These are phyloP conservation scores for Talaromyces sp. DNA, from an alignment of 2,329 filamentous ascomycete species.

Conservation along the genomic window DNA sequence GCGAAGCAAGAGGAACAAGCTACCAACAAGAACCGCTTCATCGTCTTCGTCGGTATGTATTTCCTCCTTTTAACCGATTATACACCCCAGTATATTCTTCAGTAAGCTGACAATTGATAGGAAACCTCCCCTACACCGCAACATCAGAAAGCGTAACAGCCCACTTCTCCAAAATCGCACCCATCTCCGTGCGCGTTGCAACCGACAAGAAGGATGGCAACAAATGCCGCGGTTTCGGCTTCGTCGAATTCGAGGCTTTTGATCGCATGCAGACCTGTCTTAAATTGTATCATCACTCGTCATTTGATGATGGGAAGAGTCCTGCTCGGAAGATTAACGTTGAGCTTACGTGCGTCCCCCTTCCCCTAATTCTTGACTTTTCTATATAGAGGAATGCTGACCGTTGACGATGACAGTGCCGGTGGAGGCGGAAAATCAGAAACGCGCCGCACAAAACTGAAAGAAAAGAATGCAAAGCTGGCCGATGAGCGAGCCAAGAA, in stretches of 20 bases:
- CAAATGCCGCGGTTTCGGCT: conserved; percentile 73
- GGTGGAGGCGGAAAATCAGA: conserved; percentile 78
- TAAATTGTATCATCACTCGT: conserved; percentile 82
- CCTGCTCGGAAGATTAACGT: conserved; percentile 78
- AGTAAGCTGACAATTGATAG: conserved; percentile 37
- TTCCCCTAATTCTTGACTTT: neutral
- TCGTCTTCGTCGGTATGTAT: conserved; percentile 68
- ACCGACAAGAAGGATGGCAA: conserved; percentile 62
- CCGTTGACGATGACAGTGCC: conserved; percentile 51
- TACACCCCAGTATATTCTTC: no score
- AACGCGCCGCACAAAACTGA: conserved; percentile 70
- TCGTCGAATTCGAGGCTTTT: conserved; percentile 83
- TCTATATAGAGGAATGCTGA: neutral
- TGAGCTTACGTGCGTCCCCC: conserved; percentile 70
- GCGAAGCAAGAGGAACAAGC: conserved; percentile 12
- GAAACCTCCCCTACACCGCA: conserved; percentile 84
- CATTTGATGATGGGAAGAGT: conserved; percentile 60
- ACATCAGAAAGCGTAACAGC: conserved; percentile 65
- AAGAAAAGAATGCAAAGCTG: conserved; percentile 80
- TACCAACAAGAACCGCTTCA: conserved; percentile 58
- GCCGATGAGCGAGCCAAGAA: conserved; percentile 62
- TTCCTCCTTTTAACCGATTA: no score
- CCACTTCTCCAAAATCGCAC: conserved; percentile 76
- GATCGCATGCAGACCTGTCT: conserved; percentile 91
- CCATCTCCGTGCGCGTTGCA: conserved; percentile 68